These are phyloP conservation scores for Aspergillus ochraceoroseus DNA, from an alignment of 2,329 filamentous ascomycete genomes.

Conservation along the genomic window DNA sequence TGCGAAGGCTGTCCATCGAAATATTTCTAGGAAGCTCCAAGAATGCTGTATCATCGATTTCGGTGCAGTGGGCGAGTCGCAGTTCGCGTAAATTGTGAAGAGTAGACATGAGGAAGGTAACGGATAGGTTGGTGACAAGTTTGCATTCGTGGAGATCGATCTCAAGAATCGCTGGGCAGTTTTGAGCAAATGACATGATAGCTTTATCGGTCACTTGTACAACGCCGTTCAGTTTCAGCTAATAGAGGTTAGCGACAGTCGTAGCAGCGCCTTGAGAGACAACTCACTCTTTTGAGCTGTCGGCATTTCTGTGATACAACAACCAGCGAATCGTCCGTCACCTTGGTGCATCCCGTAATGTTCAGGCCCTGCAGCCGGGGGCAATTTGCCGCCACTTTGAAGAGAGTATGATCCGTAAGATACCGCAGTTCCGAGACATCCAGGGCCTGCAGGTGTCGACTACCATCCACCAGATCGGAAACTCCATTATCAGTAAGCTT, in stretches of 20 bases:
- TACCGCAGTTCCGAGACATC: slow-evolving; percentile 79
- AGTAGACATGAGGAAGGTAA: slow-evolving; percentile 73
- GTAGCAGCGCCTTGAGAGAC: not conserved
- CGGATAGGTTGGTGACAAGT: slow-evolving; percentile 73
- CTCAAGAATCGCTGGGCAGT: slow-evolving; percentile 90
- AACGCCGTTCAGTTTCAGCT: slow-evolving; percentile 94
- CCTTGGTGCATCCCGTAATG: slow-evolving; percentile 75
- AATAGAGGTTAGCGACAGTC: slow-evolving; percentile 21
- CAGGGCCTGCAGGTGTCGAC: slow-evolving; percentile 74
- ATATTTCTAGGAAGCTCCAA: slow-evolving; percentile 64
- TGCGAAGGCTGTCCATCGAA: slow-evolving; percentile 80
- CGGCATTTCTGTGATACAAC: slow-evolving; percentile 74
- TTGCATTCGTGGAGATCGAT: slow-evolving; percentile 88
- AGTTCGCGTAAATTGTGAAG: slow-evolving; percentile 84
- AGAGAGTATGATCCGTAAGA: slow-evolving; percentile 76
- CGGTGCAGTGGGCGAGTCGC: slow-evolving; percentile 75
- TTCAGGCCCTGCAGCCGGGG: slow-evolving; percentile 85
- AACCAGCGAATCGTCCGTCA: slow-evolving; percentile 82
- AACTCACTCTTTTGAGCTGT: slow-evolving; percentile 67
- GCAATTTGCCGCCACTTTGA: slow-evolving; percentile 74
- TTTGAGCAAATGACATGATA: slow-evolving; percentile 76
- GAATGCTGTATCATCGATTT: slow-evolving; percentile 85
- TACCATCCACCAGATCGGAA: slow-evolving; percentile 71
- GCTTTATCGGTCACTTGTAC: slow-evolving; percentile 75
- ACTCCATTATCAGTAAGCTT: slow-evolving; percentile 80